Percentiles rank a stretch among this genome's conserved stretches.
phyloP scores from a whole-genome alignment of 768 basidiomycete species.

The Ephemerocybe angulata region DNA sequence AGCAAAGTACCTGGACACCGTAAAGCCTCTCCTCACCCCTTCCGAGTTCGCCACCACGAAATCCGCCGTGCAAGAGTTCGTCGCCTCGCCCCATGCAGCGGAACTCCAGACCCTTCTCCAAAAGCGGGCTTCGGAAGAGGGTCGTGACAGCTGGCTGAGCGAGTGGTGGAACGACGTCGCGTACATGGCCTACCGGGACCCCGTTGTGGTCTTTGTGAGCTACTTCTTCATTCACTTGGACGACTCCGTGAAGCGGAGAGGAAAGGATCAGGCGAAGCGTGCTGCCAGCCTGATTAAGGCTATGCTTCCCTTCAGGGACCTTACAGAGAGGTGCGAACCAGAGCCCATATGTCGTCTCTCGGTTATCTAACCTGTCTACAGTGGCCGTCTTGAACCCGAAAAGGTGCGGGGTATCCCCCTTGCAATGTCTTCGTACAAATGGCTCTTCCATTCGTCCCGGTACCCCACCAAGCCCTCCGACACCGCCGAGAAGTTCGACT shows the following conservation, averaged over 20 bases:
- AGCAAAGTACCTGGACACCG: slow-evolving; percentile 83
- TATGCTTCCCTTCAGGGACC: slow-evolving; percentile 76
- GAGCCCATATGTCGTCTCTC: background rate
- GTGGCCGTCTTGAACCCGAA: slow-evolving; percentile 83
- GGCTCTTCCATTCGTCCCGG: slow-evolving; percentile 95
- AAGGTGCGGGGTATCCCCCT: slow-evolving; percentile 74
- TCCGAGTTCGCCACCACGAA: slow-evolving; percentile 59
- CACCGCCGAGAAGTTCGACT: slow-evolving; percentile 77
- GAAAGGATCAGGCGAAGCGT: slow-evolving; percentile 55
- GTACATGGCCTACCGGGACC: slow-evolving; percentile 84
- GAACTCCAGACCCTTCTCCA: slow-evolving; percentile 78
- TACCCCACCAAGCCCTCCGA: slow-evolving; percentile 83
- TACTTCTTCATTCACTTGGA: slow-evolving; percentile 92
- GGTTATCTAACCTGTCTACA: slow-evolving; percentile 22
- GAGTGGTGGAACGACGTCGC: slow-evolving; percentile 99
- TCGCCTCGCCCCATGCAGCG: slow-evolving; percentile 61
- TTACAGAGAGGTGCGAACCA: slow-evolving; percentile 70
- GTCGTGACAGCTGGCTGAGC: slow-evolving; percentile 76
- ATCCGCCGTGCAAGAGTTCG: slow-evolving; percentile 60
- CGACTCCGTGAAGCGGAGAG: slow-evolving; percentile 39
- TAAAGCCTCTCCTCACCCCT: slow-evolving; percentile 70
- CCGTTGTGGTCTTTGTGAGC: slow-evolving; percentile 88
- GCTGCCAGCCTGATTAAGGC: slow-evolving; percentile 85
- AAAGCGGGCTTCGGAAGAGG: slow-evolving; percentile 61
- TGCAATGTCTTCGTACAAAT: slow-evolving; percentile 93